A percentile compares a stretch with the other conserved stretches of the same genome.
These are phyloP conservation scores for Citrus australasica DNA, from an alignment of 345 rosid genomes.

Conservation along the genomic window DNA sequence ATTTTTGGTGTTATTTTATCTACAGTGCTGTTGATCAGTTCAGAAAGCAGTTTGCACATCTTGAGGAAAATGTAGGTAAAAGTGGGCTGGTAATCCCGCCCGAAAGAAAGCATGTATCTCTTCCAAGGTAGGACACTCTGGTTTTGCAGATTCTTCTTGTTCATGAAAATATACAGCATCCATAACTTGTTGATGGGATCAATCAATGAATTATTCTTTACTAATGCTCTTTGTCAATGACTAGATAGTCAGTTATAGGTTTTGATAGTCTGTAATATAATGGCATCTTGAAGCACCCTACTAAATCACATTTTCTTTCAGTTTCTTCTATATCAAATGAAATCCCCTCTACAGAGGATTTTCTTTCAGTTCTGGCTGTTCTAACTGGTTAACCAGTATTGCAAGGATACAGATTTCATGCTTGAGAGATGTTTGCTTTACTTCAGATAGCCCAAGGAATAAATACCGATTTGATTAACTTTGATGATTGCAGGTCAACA, in stretches of 20 bases:
- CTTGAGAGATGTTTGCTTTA: not conserved
- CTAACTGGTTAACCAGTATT: not conserved
- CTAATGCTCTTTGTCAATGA: not conserved
- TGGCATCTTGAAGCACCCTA: not conserved
- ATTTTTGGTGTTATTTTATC: slow-evolving; percentile 12
- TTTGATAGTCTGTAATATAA: not conserved
- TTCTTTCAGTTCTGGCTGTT: not conserved
- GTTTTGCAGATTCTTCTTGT: not conserved
- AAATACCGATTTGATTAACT: not conserved
- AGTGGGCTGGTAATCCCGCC: slow-evolving; percentile 62
- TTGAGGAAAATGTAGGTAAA: slow-evolving; percentile 82
- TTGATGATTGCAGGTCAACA: slow-evolving; percentile 66
- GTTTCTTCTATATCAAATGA: not conserved
- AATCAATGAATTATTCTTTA: not conserved
- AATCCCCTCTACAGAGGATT: not conserved
- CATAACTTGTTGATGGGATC: not conserved
- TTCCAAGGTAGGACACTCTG: slow-evolving; percentile 59
- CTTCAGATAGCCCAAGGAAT: not conserved
- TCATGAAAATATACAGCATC: not conserved
- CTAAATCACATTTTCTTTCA: not conserved
- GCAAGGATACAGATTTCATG: not conserved
- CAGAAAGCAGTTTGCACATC: slow-evolving; percentile 85
- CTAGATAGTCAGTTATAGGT: not conserved
- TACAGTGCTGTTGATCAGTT: slow-evolving; percentile 91
- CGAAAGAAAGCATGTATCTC: slow-evolving; percentile 85